Evolutionary conservation across 139 green algal species (phyloP), one percentile per base, ranked within the genome.

Genomic region (Gonium pectorale): DNA sequence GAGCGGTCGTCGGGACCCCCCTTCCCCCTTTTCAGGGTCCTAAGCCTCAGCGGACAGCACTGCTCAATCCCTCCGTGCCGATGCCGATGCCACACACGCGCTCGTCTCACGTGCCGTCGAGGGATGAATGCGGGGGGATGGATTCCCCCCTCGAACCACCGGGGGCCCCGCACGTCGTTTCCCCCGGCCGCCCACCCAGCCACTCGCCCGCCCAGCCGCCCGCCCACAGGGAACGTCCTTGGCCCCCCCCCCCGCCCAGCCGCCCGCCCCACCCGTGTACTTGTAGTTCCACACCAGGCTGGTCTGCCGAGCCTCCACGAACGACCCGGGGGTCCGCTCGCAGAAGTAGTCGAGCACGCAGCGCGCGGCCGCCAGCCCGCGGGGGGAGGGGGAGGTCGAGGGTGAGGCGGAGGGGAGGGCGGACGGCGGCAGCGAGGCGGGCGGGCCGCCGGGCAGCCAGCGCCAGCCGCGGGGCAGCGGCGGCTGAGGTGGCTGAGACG

Each of bases 221-320:
- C 26, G 5, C 59, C 27, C 59, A 66, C 9, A 5, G 4, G 27
- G 27, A 27, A 37, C 59, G 2, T 6, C 26, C 5, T 37, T 26
- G 15, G 15, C 59, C 11, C 31, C 7, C 63, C 31, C 33, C 63
- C 5, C 8, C 9, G 7, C 5, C 33, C 33, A 1, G 11, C 19
- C 35, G 64, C 35, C 64, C 35, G 33, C 19, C 64, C 5, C 64
- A 70, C 64, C 64, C 64, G 95, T 91, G 88, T 95, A 93, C 79
- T 96, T 97, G 90, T 97, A 98, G 90, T 98, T 98, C 96, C 96
- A 99, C 41, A 99, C 96, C 40, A 99, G 82, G n/a, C 87, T 95
- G 21, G 95, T 98, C 60, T 97, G 96, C 5, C 96, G 90, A 40
- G 89, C 84, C 86, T 99, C 94, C 52, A 98, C 95, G 80, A 96